Base-by-base conservation (phyloP, 1,139 yeast genomes). In the Hyphopichia khmerensis region DNA sequence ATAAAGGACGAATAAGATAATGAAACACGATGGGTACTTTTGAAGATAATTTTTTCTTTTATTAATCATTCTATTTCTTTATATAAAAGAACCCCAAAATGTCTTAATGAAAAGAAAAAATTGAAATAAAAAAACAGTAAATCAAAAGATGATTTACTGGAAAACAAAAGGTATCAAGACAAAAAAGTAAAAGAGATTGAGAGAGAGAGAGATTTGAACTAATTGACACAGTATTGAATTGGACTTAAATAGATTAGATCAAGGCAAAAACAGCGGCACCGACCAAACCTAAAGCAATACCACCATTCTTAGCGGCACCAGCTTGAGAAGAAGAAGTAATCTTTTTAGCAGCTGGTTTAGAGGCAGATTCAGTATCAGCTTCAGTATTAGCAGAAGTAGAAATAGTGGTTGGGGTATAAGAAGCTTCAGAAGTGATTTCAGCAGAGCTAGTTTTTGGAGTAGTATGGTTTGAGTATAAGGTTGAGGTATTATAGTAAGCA, bases 241-340 rank as follows among this genome's bases (percentile, higher is more conserved):
- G 29, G 29, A 26, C 29, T 26, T 9, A 8, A 26, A 26, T 7
- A 26, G 16, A 46, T 60, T 62, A 73, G 46, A 77, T 59, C 49
- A 79, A 69, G 43, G 79, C 77, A 51, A 77, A 75, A 43, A 72
- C 60, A 37, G 75, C 68, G 48, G 72, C 57, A 52, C 78, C 80
- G 35, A 75, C 59, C 42, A 77, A 55, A 52, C 83, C 82, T 43
- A 77, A 56, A 18, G 77, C 65, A 41, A 72, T 50, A 44, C 64
- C 56, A 44, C 64, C 56, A 33, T 55, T 51, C 52, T 63, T 41
- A 38, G 64, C 64, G 40, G 69, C 78, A 36, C 60, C 68, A 40
- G 64, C 65, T 23, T 47, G 46, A 33, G 59, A 47, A 15, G 56
- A 53, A 33, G 55, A 41, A 8, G 57, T 43, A 18, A 51, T 47